These are phyloP conservation scores for Fusarium sp. DNA, from an alignment of 2,329 filamentous ascomycete genomes.

Conservation along the genomic window DNA sequence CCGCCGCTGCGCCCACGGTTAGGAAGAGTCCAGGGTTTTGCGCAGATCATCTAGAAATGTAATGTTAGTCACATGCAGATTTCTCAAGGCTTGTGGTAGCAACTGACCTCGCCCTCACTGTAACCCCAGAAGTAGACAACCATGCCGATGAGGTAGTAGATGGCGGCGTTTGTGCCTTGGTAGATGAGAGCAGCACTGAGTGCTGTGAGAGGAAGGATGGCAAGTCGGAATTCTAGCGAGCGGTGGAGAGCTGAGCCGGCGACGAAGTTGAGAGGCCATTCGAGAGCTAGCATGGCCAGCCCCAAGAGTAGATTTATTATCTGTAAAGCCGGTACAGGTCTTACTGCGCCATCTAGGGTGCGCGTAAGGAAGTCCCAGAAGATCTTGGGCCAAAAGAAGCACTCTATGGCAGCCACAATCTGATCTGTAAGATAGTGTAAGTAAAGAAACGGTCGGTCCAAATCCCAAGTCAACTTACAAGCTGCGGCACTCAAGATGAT, in stretches of 20 bases:
- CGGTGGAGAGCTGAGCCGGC: conserved; percentile 84
- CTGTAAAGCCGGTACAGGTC: conserved; percentile 88
- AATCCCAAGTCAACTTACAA: conserved; percentile 64
- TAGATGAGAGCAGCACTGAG: conserved; percentile 84
- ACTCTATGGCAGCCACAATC: conserved; percentile 82
- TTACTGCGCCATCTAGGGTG: conserved; percentile 86
- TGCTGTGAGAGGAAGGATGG: conserved; percentile 82
- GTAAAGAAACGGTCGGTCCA: not conserved
- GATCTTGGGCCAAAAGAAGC: conserved; percentile 98
- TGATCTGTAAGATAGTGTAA: conserved; percentile 74
- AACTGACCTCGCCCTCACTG: conserved; percentile 90
- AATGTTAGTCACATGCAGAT: conserved; percentile 16
- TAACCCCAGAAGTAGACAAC: conserved; percentile 96
- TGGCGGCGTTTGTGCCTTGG: conserved; percentile 89
- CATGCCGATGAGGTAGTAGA: conserved; percentile 92
- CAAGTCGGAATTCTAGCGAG: conserved; percentile 86
- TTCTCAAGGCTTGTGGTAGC: not conserved
- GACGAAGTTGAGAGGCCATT: conserved; percentile 86
- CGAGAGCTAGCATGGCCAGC: conserved; percentile 81
- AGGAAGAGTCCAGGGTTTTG: conserved; percentile 77
- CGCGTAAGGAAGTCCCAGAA: conserved; percentile 98
- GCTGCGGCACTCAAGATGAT: conserved; percentile 87
- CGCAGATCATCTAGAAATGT: conserved; percentile 70
- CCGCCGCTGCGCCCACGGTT: conserved; percentile 58
- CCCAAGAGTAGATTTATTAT: conserved; percentile 89